These are phyloP conservation scores for Coffea eugenioides DNA, from an alignment of 257 asterid species.

Conservation along the genomic window DNA sequence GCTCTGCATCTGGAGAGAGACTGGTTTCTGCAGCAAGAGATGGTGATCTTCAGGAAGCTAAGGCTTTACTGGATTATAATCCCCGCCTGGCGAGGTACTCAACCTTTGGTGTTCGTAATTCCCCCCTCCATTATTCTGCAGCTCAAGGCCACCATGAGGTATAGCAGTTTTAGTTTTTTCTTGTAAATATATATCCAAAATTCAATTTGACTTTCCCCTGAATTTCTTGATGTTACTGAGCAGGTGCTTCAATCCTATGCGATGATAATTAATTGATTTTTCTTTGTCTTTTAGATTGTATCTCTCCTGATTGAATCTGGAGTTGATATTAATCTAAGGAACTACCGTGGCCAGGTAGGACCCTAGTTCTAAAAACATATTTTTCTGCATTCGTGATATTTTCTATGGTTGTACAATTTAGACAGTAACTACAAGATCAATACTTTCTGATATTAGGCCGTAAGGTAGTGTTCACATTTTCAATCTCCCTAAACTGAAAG, in stretches of 20 bases:
- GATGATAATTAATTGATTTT: slow-evolving; percentile 17
- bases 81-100: slow-evolving; percentile 85
- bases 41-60: slow-evolving; percentile 92
- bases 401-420: background rate
- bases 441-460: background rate
- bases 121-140: slow-evolving; percentile 88
- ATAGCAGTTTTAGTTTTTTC: background rate
- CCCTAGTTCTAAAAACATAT: slow-evolving; percentile 1
- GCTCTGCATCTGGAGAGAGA: slow-evolving; percentile 92
- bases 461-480: background rate
- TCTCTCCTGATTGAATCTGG: slow-evolving; percentile 76
- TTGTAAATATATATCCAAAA: background rate
- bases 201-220: slow-evolving; percentile 8
- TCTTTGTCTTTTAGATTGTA: slow-evolving; percentile 54
- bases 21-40: slow-evolving; percentile 92
- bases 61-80: slow-evolving; percentile 81
- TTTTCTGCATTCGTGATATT: background rate
- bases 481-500: background rate
- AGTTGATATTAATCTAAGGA: slow-evolving; percentile 81
- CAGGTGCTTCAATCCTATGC: slow-evolving; percentile 9
- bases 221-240: slow-evolving; percentile 9
- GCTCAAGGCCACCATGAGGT: slow-evolving; percentile 98
- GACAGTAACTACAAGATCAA: background rate
- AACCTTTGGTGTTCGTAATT: slow-evolving; percentile 83
- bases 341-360: slow-evolving; percentile 81